A percentile compares a stretch with the other conserved stretches of the same genome.
phyloP scores from a whole-genome alignment of 306 rosid species.

The Quercus wislizeni region DNA sequence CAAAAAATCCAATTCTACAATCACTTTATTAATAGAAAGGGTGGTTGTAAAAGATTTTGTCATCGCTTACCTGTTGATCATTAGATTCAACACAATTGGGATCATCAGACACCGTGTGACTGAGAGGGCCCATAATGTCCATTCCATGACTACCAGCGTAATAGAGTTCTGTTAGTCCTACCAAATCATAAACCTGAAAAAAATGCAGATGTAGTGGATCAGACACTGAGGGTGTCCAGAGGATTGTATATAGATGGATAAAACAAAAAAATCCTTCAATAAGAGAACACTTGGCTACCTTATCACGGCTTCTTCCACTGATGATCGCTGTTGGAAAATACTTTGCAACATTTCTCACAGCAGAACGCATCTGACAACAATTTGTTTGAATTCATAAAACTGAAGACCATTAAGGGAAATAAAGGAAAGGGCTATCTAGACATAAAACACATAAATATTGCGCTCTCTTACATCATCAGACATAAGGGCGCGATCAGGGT shows the following conservation, averaged over 20 bases:
- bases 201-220: not conserved
- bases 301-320: slow-evolving; percentile 89
- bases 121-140: slow-evolving; percentile 79
- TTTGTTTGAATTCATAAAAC: slow-evolving; percentile 1
- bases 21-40: not conserved
- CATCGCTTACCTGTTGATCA: slow-evolving; percentile 45
- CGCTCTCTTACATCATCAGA: slow-evolving; percentile 65
- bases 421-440: not conserved
- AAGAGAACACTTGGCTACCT: slow-evolving; percentile 35
- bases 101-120: slow-evolving; percentile 29
- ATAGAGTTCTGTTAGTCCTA: slow-evolving; percentile 90
- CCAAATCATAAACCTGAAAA: slow-evolving; percentile 76
- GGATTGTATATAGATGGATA: not conserved
- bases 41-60: not conserved
- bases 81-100: slow-evolving; percentile 52
- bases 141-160: slow-evolving; percentile 99
- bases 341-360: slow-evolving; percentile 58
- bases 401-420: not conserved
- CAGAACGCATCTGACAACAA: slow-evolving; percentile 63
- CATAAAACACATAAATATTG: not conserved
- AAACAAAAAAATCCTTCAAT: not conserved
- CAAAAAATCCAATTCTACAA: not conserved
- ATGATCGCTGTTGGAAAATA: slow-evolving; percentile 85
- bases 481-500: slow-evolving; percentile 83
- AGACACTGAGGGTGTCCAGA: slow-evolving; percentile 6